Evolutionary conservation across 495 filamentous ascomycete species (phyloP), one percentile per base, ranked within the genome.

Genomic region (Xylaria acuta): DNA sequence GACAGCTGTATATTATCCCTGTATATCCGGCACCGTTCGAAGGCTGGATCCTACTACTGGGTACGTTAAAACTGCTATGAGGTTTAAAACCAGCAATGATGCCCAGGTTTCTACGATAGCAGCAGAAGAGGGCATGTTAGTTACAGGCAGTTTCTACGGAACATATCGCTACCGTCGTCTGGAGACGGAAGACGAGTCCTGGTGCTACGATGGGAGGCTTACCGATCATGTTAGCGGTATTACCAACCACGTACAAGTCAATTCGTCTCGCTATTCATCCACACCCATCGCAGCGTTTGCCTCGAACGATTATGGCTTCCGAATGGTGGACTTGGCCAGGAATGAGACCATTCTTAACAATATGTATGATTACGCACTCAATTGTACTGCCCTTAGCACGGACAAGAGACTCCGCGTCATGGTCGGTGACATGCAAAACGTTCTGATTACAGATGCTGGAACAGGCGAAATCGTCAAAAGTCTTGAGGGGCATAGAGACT

Each of bases 231-330:
- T 82, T 40, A 93, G 93, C 71, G 90, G 91, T 70, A 96, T 97
- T 74, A 97, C 93, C 36, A 97, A 97, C 75, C 94, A 98, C 80
- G 87, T 95, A 64, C 90, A 96, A 75, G 83, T 94, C 25, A 85
- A 91, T 72, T 83, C 81, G 18, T 86, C 85, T 34, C 90, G 94
- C 45, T 83, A 83, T 25, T 89, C 85, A 20, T 85, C 87, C 22
- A 82, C 84, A 8, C 92, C 93, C 20, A 80, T 89, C 36, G 93
- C 90, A 18, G 90, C 92, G 22, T 94, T 98, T 80, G 90, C 91
- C 45, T 95, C 93, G 8, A 98, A 98, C 76, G 95, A 98, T 81
- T 83, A 82, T 38, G 85, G 88, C 9, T 86, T 97, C 53, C 92
- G 95, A 25, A 84, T 92, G 59, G 83, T 98, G 47, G 93, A 97